A percentile compares a stretch with the other conserved stretches of the same genome.
phyloP scores from a whole-genome alignment of 225 moss, liverwort and hornwort species.

The Anthoceros angustus region DNA sequence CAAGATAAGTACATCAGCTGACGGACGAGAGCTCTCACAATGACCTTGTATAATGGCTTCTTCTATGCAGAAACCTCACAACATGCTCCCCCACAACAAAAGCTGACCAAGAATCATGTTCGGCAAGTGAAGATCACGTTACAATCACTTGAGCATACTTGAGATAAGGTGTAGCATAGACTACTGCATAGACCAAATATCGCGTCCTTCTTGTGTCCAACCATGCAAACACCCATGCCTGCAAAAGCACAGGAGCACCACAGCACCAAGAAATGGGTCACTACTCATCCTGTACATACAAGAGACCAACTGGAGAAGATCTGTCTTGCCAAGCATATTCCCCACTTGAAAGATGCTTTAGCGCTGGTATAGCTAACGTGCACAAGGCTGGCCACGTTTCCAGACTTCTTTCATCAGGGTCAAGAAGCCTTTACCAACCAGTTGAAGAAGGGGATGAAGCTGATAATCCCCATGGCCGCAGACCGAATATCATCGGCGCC shows the following conservation, averaged over 20 bases:
- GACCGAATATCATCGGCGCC: conserved; percentile 83
- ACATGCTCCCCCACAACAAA: not conserved
- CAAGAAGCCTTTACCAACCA: conserved; percentile 56
- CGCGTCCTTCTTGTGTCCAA: conserved; percentile 72
- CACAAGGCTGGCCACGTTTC: too few relatives aligned
- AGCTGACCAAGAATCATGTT: not conserved
- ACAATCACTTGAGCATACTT: conserved; percentile 30
- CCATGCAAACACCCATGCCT: conserved; percentile 99
- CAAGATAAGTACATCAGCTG: not conserved
- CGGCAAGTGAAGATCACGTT: not conserved
- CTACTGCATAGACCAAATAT: conserved; percentile 62
- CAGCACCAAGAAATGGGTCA: not conserved
- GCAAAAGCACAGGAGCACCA: conserved; percentile 1
- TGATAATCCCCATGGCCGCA: conserved; percentile 92
- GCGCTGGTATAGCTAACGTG: too few relatives aligned
- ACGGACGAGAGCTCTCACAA: not conserved
- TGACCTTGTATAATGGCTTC: not conserved
- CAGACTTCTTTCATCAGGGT: not conserved
- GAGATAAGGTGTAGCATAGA: conserved; percentile 85
- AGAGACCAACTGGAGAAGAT: not conserved
- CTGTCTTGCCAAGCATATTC: too few relatives aligned
- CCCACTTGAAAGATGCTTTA: too few relatives aligned
- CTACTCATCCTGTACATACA: conserved; percentile 10
- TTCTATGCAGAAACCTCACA: not conserved
- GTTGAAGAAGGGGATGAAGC: conserved; percentile 96